Evolutionary conservation across 805 yeast genomes (phyloP).

Genomic region (Jamesozyma piceae): DNA sequence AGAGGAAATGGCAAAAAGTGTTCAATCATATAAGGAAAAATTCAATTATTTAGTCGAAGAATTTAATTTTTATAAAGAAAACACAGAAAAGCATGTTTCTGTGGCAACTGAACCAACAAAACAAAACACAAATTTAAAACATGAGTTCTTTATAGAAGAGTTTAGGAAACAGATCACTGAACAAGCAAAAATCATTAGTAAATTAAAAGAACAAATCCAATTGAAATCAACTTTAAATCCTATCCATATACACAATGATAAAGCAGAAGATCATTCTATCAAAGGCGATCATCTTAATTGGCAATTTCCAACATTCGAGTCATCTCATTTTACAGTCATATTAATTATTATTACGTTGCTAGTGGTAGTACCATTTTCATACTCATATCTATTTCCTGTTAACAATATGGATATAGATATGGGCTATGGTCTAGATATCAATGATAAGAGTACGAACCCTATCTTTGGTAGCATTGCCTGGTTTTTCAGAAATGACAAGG

Average conservation of each 20-base stretch:
- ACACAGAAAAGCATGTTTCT: constrained; percentile 4
- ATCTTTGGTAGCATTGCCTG: constrained; percentile 14
- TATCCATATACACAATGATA: not conserved
- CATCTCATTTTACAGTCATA: not conserved
- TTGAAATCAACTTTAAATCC: not conserved
- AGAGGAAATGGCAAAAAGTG: constrained; percentile 9
- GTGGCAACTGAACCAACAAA: no score
- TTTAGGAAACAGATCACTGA: constrained; percentile 23
- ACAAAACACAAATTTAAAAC: constrained; percentile 7
- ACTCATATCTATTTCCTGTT: no score
- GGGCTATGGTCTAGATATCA: not conserved
- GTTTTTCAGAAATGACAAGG: constrained; percentile 14
- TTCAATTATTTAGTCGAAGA: constrained; percentile 22
- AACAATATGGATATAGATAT: not conserved
- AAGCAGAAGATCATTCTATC: not conserved
- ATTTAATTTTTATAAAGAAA: constrained; percentile 23
- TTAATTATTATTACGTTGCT: not conserved
- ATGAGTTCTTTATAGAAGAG: constrained; percentile 25
- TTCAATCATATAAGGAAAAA: constrained; percentile 20
- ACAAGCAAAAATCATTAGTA: constrained; percentile 20
- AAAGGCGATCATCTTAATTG: not conserved
- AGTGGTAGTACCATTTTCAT: not conserved
- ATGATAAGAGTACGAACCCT: not conserved
- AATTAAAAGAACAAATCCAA: constrained; percentile 12
- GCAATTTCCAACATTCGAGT: not conserved